A percentile compares a stretch with the other conserved stretches of the same genome.
phyloP scores from a whole-genome alignment of 306 rosid species.

The Dicorynia guianensis region DNA sequence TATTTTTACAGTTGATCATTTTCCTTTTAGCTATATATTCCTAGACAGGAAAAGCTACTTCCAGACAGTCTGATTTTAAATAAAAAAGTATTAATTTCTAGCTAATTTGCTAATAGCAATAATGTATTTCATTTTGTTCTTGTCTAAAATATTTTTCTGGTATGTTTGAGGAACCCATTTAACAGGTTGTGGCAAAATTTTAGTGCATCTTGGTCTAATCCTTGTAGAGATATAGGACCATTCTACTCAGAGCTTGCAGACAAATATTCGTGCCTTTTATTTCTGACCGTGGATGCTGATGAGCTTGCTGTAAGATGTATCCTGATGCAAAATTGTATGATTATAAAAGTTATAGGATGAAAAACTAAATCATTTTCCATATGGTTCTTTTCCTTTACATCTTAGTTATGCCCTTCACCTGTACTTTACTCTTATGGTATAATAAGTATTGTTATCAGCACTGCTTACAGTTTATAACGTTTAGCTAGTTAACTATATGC shows the following conservation, averaged over 20 bases:
- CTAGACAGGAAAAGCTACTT: no score
- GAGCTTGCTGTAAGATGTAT: constrained; percentile 54
- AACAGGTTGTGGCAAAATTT: constrained; percentile 70
- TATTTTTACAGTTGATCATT: no score
- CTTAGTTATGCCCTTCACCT: no score
- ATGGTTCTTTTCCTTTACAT: neutral
- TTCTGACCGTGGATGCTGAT: constrained; percentile 62
- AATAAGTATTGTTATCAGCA: no score
- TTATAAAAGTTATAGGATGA: neutral
- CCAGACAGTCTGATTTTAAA: no score
- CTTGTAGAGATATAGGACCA: constrained; percentile 58
- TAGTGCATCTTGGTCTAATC: constrained; percentile 75
- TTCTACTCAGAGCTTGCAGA: constrained; percentile 60
- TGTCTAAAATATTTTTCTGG: neutral
- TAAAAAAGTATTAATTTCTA: no score
- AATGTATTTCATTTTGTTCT: no score
- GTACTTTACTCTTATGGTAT: no score
- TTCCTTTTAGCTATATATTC: no score
- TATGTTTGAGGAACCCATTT: neutral
- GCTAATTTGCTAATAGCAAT: no score
- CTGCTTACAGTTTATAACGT: no score
- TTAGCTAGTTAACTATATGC: no score
- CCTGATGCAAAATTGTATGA: neutral
- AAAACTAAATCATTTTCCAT: neutral
- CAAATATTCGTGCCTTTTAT: constrained; percentile 53